Evolutionary conservation across 176 grass and related monocot genomes (phyloP).

Genomic region (Bothriochloa decipiens): DNA sequence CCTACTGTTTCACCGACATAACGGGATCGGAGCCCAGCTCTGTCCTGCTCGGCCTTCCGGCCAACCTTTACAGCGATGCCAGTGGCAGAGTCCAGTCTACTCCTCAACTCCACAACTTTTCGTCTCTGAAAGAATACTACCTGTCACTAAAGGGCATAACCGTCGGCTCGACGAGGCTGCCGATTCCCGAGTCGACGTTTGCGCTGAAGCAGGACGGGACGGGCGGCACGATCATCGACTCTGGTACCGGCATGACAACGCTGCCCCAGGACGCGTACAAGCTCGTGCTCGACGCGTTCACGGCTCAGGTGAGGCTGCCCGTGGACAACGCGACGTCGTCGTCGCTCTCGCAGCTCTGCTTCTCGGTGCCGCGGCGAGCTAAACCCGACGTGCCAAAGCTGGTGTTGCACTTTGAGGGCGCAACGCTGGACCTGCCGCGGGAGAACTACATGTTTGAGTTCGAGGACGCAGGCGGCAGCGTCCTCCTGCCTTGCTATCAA

Average conservation of each 20-base stretch:
- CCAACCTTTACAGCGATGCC: conserved; percentile 28
- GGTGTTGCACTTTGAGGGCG: conserved; percentile 58
- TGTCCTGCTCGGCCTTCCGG: conserved; percentile 37
- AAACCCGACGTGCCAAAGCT: conserved; percentile 45
- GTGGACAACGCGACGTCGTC: conserved; percentile 26
- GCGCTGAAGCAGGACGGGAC: conserved; percentile 37
- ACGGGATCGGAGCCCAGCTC: conserved; percentile 21
- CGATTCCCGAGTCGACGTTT: conserved; percentile 34
- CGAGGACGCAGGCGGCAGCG: neutral
- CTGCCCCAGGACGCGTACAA: conserved; percentile 38
- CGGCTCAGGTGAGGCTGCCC: conserved; percentile 35
- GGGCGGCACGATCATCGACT: conserved; percentile 57
- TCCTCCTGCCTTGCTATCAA: conserved; percentile 41
- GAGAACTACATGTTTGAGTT: conserved; percentile 58
- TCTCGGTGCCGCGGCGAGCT: conserved; percentile 16
- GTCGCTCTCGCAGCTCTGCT: conserved; percentile 49
- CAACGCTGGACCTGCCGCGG: conserved; percentile 54
- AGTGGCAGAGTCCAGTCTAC: neutral
- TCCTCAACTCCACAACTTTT: conserved; percentile 24
- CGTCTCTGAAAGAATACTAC: conserved; percentile 19
- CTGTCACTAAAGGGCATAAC: conserved; percentile 53
- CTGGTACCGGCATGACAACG: conserved; percentile 39
- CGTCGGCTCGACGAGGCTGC: conserved; percentile 44
- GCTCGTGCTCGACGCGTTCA: conserved; percentile 38
- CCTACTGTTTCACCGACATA: conserved; percentile 53